Conservation (phyloP, 257 asterid species). For the Craterostigma plantagineum region DNA sequence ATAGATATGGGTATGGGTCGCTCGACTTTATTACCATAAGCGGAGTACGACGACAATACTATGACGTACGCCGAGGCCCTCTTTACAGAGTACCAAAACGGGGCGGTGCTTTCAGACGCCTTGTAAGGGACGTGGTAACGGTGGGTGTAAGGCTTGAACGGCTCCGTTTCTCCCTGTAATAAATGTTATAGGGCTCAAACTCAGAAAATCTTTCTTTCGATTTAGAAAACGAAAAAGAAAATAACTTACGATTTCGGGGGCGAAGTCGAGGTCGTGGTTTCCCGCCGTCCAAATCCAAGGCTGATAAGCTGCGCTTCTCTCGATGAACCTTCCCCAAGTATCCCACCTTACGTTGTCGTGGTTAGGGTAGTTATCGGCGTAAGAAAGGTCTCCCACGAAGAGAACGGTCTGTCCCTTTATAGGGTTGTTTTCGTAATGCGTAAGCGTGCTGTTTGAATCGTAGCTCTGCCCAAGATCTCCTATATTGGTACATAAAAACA, state of each 20-base stretch:
- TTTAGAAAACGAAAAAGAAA: background rate
- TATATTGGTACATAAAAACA: constrained; percentile 6
- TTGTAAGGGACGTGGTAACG: constrained; percentile 44
- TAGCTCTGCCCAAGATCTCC: constrained; percentile 89
- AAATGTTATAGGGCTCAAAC: too few species aligned
- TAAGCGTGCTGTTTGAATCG: constrained; percentile 55
- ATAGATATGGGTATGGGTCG: too few species aligned
- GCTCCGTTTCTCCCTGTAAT: constrained; percentile 53
- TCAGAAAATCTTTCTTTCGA: too few species aligned
- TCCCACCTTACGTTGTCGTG: constrained; percentile 84
- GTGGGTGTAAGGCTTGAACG: constrained; percentile 51
- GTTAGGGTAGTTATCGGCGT: constrained; percentile 55
- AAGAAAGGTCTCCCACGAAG: constrained; percentile 76
- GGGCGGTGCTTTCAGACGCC: constrained; percentile 40
- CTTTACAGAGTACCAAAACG: constrained; percentile 65
- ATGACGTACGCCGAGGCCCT: constrained; percentile 72
- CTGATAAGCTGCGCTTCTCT: constrained; percentile 69
- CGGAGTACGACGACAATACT: constrained; percentile 27
- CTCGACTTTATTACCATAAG: background rate
- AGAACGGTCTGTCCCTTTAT: constrained; percentile 52
- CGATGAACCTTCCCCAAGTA: constrained; percentile 78
- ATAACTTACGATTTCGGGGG: constrained; percentile 42
- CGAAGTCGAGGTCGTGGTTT: constrained; percentile 71
- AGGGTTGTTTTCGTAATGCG: constrained; percentile 61
- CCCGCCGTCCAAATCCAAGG: constrained; percentile 95